A percentile compares a stretch with the other conserved stretches of the same genome.
Conservation (phyloP, 1,139 yeast genomes). For the Blastobotrys buckinghamii region DNA sequence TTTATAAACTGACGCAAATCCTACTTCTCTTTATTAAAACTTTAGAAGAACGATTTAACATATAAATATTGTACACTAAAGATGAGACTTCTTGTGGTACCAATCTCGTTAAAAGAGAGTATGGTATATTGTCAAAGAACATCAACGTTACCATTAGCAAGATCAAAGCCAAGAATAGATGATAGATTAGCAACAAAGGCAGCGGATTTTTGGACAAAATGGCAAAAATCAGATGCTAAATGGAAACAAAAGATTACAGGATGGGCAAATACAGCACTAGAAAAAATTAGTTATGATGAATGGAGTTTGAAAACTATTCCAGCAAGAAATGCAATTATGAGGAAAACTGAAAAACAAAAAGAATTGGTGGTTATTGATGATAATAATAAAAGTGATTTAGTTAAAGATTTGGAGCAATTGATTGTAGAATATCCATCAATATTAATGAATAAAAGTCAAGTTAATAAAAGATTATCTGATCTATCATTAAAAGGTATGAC, state of each 20-base stretch:
- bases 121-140: conserved; percentile 30
- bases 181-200: conserved; percentile 44
- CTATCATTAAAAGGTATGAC: conserved; percentile 36
- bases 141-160: conserved; percentile 25
- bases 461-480: conserved; percentile 24
- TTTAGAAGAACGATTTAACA: too few species aligned
- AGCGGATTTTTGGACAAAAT: conserved; percentile 41
- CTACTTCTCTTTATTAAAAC: too few species aligned
- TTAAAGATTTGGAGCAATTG: conserved; percentile 18
- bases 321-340: conserved; percentile 27
- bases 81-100: conserved; percentile 29
- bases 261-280: conserved; percentile 38
- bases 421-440: conserved; percentile 30
- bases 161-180: conserved; percentile 31
- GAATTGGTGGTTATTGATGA: conserved; percentile 14
- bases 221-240: conserved; percentile 38
- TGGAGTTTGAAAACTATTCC: conserved; percentile 48
- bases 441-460: conserved; percentile 18
- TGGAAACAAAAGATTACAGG: conserved; percentile 41
- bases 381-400: conserved; percentile 10
- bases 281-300: conserved; percentile 48
- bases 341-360: conserved; percentile 10
- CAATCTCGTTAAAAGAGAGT: conserved; percentile 25
- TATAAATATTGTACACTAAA: neutral
- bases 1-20: too few species aligned